Base-by-base conservation (phyloP, 2,329 filamentous ascomycete species). In the Alternaria sp. region DNA sequence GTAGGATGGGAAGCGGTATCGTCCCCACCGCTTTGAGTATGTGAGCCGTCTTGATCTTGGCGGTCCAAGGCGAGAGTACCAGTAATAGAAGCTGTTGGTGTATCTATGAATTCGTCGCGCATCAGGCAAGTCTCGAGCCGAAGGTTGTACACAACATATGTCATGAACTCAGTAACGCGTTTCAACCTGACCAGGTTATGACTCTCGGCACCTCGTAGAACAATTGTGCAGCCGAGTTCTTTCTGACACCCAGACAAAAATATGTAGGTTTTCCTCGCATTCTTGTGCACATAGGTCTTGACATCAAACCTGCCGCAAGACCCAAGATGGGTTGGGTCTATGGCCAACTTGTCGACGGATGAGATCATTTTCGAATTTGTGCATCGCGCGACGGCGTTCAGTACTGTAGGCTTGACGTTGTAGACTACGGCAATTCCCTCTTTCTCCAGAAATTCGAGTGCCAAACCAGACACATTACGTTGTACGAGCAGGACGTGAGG, bases 111-210 rank as follows among this genome's bases (percentile, higher is more conserved):
- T 73, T 97, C 94, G 77, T 99, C 96, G 56, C 93, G 88, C 87
- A 99, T 92, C 49, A 99, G 84, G 71, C 92, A 97, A 2, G 96
- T 97, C 81, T 99, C 96, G 13, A 99, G 86, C 76, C 97, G 97
- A 57, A 99, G 85, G 73, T 97, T 99, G 81, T 99, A 99, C 12
- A 98, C 94, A 19, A 99, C 96, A 71, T 98, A 99, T 40, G 96
- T 91, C 95, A 99, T 97, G 76, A 99, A 98, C 77, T 99, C 96
- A 11, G 95, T 96, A 69, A 99, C 96, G 56, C 89, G 88, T 81
- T 99, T 99, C 79, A 99, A 89, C 71, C 90, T 92, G 2, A 89
- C 84, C 17, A 99, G 85, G 0, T 89, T 85, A 51, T 87, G 83
- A 28, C 89, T 90, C 62, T 91, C 89, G 4, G 91, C 92, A 1